phyloP scores from a whole-genome alignment of 208 protist genomes.

The Wallacemonas sp. region DNA sequence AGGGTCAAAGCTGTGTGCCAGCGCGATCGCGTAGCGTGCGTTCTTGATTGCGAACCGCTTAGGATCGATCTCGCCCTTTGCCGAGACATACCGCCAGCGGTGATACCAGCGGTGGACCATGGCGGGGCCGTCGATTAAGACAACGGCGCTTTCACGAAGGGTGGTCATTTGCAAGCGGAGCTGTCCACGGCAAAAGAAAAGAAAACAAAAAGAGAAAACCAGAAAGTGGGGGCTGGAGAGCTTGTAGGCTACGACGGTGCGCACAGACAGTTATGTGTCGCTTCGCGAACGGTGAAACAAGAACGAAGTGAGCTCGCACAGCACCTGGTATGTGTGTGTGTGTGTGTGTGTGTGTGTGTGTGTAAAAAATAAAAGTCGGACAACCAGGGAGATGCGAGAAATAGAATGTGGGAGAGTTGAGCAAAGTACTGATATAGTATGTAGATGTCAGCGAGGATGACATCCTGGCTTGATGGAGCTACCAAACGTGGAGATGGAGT shows the following conservation, averaged over 20 bases:
- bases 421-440: too few species aligned
- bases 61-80: constrained; percentile 53
- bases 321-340: background rate
- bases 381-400: constrained; percentile 3
- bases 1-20: constrained; percentile 88
- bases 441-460: too few species aligned
- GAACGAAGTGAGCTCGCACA: background rate
- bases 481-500: too few species aligned
- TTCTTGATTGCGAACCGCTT: constrained; percentile 86
- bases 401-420: too few species aligned
- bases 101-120: constrained; percentile 90
- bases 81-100: constrained; percentile 71
- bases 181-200: constrained; percentile 9
- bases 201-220: background rate
- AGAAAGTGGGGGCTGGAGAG: background rate
- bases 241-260: too few species aligned
- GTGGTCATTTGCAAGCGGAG: constrained; percentile 27
- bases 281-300: background rate
- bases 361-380: constrained; percentile 13
- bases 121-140: constrained; percentile 87
- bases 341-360: background rate
- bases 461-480: too few species aligned
- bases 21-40: constrained; percentile 71
- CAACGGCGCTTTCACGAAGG: constrained; percentile 63
- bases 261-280: background rate